Base-by-base conservation (phyloP, 371 early-diverging fungal species). In the Mortierella sp. region DNA sequence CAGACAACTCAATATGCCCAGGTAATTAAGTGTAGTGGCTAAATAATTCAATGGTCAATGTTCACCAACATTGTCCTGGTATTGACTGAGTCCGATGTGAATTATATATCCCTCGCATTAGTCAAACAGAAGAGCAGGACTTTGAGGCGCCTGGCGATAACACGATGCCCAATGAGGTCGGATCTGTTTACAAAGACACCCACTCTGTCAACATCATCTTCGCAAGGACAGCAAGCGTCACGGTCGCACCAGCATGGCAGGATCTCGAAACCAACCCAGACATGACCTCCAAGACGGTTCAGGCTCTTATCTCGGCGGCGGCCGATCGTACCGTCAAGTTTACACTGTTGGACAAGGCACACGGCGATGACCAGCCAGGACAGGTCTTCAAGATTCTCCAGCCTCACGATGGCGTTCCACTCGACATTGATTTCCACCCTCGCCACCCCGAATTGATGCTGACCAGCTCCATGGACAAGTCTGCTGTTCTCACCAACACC, bases 391-490 rank as follows among this genome's bases (percentile, higher is more conserved):
- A 86, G 45, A 86, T 82, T 22, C 86, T 89, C 16, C 85, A 85
- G 9, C 91, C 91, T 53, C 93, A 92, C 61, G 83, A 87, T 31
- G 93, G 92, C 8, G 90, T 92, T 29, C 88, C 91, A 1, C 88
- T 96, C 16, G 89, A 90, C 48, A 87, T 93, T 34, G 92, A 91
- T 48, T 89, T 92, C 58, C 93, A 94, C 79, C 96, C 94, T 9
- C 48, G 50, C 8, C 68, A 82, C 29, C 82, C 90, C 7, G 80
- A 87, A 48, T 58, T 92, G n/a, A 85, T 94, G 87, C 69, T 92
- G 40, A 91, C 92, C 0, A 89, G 90, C 0, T 89, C 93, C 16
- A 95, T 96, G 95, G 95, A 96, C 80, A 91, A 91, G 47, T 85
- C 90, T 13, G 78, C 77, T 48, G 88, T 86, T 13, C 77, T 94